Evolutionary conservation across 768 basidiomycete species (phyloP).

Genomic region (Podaxis carcinomalis): DNA sequence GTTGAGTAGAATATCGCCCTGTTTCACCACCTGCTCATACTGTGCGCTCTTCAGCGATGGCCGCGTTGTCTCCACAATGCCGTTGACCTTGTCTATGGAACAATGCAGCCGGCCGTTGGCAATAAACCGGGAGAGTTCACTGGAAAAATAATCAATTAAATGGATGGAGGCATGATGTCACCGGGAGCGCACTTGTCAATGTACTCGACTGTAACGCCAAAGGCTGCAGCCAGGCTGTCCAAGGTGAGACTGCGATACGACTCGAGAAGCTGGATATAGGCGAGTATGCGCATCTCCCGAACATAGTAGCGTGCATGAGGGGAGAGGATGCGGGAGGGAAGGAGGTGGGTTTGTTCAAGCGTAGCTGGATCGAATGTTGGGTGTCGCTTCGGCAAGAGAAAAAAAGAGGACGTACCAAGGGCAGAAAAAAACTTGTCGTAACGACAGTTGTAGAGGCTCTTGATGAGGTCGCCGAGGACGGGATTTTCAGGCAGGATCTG

Average conservation of each 20-base stretch:
- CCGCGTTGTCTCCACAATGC: slow-evolving; percentile 89
- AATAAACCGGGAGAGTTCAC: slow-evolving; percentile 91
- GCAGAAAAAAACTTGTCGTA: slow-evolving; percentile 94
- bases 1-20: slow-evolving; percentile 87
- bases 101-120: slow-evolving; percentile 80
- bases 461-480: slow-evolving; percentile 75
- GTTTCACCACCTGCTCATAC: slow-evolving; percentile 90
- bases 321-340: slow-evolving; percentile 82
- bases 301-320: slow-evolving; percentile 88
- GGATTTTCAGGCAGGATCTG: slow-evolving; percentile 82
- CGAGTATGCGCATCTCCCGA: slow-evolving; percentile 94
- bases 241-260: slow-evolving; percentile 87
- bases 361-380: slow-evolving; percentile 46
- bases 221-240: slow-evolving; percentile 78
- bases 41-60: slow-evolving; percentile 67
- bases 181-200: slow-evolving; percentile 69
- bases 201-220: slow-evolving; percentile 86
- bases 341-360: slow-evolving; percentile 81
- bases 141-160: slow-evolving; percentile 21
- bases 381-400: background rate
- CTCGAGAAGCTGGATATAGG: slow-evolving; percentile 90
- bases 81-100: slow-evolving; percentile 92
- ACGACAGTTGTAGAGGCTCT: slow-evolving; percentile 87
- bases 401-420: slow-evolving; percentile 49
- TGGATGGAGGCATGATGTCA: background rate